Evolutionary conservation across 2,329 filamentous ascomycete genomes (phyloP).

Genomic region (Ceratocystis smalleyi): DNA sequence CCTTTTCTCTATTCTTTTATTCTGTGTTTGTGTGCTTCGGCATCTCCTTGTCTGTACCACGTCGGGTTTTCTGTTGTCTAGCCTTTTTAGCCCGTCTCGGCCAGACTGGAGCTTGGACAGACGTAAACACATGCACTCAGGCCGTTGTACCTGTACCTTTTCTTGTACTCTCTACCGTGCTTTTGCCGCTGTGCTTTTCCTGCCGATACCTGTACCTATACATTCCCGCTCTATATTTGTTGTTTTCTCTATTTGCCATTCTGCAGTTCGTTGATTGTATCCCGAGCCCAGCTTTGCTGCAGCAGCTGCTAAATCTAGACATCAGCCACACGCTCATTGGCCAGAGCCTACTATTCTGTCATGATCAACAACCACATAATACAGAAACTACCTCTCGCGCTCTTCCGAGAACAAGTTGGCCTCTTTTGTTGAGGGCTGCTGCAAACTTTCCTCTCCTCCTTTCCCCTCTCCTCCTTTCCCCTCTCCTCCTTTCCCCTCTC

Average conservation of each 20-base stretch:
- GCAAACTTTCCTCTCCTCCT: not conserved
- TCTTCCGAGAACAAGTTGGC: not conserved
- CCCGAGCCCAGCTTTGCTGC: too few relatives aligned
- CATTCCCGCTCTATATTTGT: not conserved
- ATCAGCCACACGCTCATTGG: not conserved
- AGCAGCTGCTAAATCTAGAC: not conserved
- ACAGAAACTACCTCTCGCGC: not conserved
- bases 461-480: too few relatives aligned
- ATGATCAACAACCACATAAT: not conserved
- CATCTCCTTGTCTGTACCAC: slow-evolving; percentile 6
- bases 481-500: not conserved
- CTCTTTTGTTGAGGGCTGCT: not conserved
- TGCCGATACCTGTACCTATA: not conserved
- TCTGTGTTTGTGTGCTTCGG: not conserved
- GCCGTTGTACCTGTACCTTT: not conserved
- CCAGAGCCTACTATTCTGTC: not conserved
- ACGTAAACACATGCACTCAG: not conserved
- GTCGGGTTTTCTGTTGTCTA: not conserved
- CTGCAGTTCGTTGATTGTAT: not conserved
- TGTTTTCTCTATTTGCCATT: not conserved
- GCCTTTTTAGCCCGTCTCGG: not conserved
- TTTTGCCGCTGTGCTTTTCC: not conserved
- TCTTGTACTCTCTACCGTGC: not conserved
- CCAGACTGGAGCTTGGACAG: not conserved
- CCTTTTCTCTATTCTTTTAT: too few relatives aligned